Evolutionary conservation across 176 grass and related monocot genomes (phyloP).

Genomic region (Zoysia japonica): DNA sequence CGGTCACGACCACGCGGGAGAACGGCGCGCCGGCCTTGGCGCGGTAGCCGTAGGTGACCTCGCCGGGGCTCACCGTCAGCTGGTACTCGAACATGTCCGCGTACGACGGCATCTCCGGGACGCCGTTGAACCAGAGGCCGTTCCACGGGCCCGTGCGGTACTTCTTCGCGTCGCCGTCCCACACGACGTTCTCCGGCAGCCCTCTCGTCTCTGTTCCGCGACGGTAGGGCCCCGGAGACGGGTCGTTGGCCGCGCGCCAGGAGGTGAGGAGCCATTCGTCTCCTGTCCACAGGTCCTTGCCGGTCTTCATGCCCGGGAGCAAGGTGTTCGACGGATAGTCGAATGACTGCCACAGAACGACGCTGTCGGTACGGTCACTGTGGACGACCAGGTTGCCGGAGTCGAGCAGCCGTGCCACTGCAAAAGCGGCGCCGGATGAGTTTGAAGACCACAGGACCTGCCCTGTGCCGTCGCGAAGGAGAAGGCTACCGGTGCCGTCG

Average conservation of each 20-base stretch:
- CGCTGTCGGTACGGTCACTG: not conserved
- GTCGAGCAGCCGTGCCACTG: not conserved
- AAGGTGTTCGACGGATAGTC: constrained; percentile 21
- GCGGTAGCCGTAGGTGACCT: constrained; percentile 27
- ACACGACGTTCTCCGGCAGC: constrained; percentile 22
- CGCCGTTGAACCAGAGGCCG: constrained; percentile 33
- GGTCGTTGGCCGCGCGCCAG: constrained; percentile 31
- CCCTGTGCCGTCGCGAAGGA: not conserved
- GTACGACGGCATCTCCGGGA: constrained; percentile 38
- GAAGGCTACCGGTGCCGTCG: not conserved
- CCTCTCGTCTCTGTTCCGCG: not conserved
- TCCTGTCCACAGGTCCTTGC: constrained; percentile 37
- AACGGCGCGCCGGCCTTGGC: constrained; percentile 24
- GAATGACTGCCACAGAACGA: constrained; percentile 15
- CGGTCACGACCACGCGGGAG: constrained; percentile 5
- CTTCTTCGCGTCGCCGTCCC: not conserved
- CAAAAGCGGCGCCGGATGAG: not conserved
- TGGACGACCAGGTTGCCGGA: constrained; percentile 29
- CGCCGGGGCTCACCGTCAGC: not conserved
- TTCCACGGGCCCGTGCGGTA: constrained; percentile 37
- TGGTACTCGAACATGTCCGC: constrained; percentile 21
- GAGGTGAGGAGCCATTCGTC: constrained; percentile 29
- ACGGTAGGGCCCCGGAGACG: constrained; percentile 12
- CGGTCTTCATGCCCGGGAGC: constrained; percentile 30
- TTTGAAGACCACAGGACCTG: constrained; percentile 25